These are phyloP conservation scores for Ceratobasidium sp. DNA, from an alignment of 1,284 basidiomycete species.

Conservation along the genomic window DNA sequence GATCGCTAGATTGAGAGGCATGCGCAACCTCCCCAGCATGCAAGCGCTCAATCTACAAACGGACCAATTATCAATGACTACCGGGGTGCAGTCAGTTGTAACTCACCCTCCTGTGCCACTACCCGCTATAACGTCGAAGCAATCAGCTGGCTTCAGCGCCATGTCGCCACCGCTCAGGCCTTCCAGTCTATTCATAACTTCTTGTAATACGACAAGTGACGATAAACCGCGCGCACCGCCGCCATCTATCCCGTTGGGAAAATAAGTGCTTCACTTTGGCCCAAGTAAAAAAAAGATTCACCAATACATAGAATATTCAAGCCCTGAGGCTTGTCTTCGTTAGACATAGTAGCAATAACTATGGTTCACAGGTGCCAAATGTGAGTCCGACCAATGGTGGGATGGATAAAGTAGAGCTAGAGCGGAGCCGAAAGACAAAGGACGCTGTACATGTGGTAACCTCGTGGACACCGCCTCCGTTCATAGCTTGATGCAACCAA, in stretches of 20 bases:
- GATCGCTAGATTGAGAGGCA: background rate
- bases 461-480: too few species aligned
- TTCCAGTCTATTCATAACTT: background rate
- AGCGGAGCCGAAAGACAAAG: too few species aligned
- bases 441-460: too few species aligned
- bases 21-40: background rate
- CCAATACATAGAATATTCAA: conserved; percentile 4
- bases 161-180: background rate
- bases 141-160: background rate
- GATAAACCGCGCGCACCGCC: background rate
- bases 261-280: background rate
- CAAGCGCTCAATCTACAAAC: background rate
- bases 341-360: too few species aligned
- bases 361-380: too few species aligned
- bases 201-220: background rate
- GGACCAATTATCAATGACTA: background rate
- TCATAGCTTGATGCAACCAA: too few species aligned
- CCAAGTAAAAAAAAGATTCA: background rate
- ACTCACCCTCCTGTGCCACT: background rate
- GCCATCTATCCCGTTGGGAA: background rate
- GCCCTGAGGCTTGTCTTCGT: background rate
- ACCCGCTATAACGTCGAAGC: background rate
- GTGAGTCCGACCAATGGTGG: too few species aligned
- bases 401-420: too few species aligned
- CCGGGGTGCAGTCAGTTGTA: background rate